Base-by-base conservation (phyloP, 2,329 filamentous ascomycete species). In the Cercospora sp. region DNA sequence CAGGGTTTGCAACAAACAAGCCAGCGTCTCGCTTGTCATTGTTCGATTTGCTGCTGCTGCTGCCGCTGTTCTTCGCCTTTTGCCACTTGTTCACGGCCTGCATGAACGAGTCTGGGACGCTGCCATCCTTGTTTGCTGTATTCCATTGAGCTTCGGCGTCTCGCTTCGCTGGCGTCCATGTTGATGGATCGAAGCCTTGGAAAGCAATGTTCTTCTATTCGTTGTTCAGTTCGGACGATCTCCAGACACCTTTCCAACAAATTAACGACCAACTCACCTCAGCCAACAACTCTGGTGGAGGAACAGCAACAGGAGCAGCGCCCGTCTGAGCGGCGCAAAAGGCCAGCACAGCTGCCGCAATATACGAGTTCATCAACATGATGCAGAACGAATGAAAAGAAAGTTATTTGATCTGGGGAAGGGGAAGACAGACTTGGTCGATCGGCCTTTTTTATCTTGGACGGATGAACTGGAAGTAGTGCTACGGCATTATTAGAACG, bases 31-130 rank as follows among this genome's bases (percentile, higher is more conserved):
- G 49, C 24, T 55, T 55, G 12, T 55, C 21, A 8, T 55, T 55
- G 2, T 30, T 55, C 5, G 45, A 49, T 57, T 28, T 32, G 13
- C 28, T 30, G 21, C 26, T 59, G n/a, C 26, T 58, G 28, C 30
- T 18, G 2, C 55, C 49, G 26, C 49, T 6, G 4, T 53, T 18
- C 30, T 59, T 59, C 3, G 8, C 18, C 5, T 59, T 26, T 30
- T 59, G 55, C 55, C 55, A 59, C 28, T 37, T 59, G 55, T 59
- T 59, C 55, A 59, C 55, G 18, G 55, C 55, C 28, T 59, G 55
- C 55, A 59, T 59, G 55, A 59, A 59, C 30, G 55, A 59, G n/a
- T n/a, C 16, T 37, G 55, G 55, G 2, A 59, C 55, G 55, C 55
- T 59, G 30, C 55, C 55, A 12, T 59, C 55, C 3, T 9, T 5